phyloP scores from a whole-genome alignment of 2,329 filamentous ascomycete genomes.

The Pseudocercospora fijiensis region DNA sequence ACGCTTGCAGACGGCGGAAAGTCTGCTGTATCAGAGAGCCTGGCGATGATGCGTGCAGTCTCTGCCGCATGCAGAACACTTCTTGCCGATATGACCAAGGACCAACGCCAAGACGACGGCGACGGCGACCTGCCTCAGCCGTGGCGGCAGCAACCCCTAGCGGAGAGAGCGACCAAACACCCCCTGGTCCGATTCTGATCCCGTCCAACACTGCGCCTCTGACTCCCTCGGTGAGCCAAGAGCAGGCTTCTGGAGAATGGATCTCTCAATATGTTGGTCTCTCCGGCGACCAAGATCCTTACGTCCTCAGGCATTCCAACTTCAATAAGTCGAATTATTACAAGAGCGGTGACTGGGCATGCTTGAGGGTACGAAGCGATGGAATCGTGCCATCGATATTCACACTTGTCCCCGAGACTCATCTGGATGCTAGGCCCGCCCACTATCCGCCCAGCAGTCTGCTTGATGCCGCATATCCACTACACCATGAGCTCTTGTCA shows the following conservation, averaged over 20 bases:
- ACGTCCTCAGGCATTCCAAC: conserved; percentile 25
- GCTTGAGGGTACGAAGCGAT: conserved; percentile 20
- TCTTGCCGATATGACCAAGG: conserved; percentile 27
- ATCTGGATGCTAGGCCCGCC: conserved; percentile 21
- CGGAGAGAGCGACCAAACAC: conserved; percentile 5
- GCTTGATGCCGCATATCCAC: conserved; percentile 25
- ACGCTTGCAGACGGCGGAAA: conserved; percentile 27
- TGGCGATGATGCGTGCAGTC: conserved; percentile 27
- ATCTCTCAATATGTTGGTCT: conserved; percentile 27
- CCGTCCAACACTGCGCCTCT: background rate
- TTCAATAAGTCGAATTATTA: conserved; percentile 28
- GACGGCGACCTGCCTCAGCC: conserved; percentile 19
- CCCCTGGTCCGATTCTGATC: background rate
- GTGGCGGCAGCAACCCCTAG: background rate
- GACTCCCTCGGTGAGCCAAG: background rate
- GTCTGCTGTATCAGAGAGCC: conserved; percentile 29
- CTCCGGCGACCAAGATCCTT: conserved; percentile 26
- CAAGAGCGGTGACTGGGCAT: conserved; percentile 26
- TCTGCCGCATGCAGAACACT: conserved; percentile 26
- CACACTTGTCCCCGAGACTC: conserved; percentile 21
- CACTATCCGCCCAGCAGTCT: conserved; percentile 25
- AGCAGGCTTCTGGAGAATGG: conserved; percentile 19
- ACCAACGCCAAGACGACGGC: conserved; percentile 25
- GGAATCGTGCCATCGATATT: conserved; percentile 19
- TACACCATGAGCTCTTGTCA: conserved; percentile 27